Base-by-base conservation (phyloP, 179 eudicot species). In the Corrigiola litoralis region DNA sequence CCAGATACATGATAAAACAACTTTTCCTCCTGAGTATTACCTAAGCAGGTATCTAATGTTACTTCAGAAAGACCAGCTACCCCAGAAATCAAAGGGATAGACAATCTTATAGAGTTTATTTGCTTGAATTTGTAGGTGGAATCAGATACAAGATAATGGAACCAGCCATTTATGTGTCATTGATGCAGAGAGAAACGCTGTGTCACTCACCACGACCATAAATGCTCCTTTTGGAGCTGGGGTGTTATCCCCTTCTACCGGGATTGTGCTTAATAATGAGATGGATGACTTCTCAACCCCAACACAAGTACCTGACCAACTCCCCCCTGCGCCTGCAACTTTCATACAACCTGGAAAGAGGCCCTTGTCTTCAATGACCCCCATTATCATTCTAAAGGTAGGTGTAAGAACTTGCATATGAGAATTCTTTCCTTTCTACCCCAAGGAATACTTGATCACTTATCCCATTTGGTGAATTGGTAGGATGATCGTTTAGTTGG, bases 321-420 rank as follows among this genome's bases (percentile, higher is more conserved):
- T 86, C 44, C 99, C 99, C 37, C 99, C 99, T 25, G 74, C 96
- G 57, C 97, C 96, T 11, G 70, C 79, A 17, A 94, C 90, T 67
- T 90, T 90, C 68, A 88, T 94, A 48, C 73, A 58, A 46, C 97
- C 99, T 4, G 84, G 89, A 55, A 88, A 94, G 75, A 75, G 96
- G 56, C 99, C 99, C 21, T 78, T 91, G 71, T 94, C 99, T 16
- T 88, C 97, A 67, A 94, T 94, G 99, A 88, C 91, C 54, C 97
- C 99, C 6, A 74, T 91, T 63, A 55, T 94, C 24, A 65, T 90
- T 56, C 79, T 94, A 37, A 94, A 90, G 96, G 96, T 86, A 58
- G 31, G 17, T 54, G 36, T 2, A 11, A 36, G 17, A 28, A 21
- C 20, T 6, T 33, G 25, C 3, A 10, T 1, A 1, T n/a, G 11